Base-by-base conservation (phyloP, 2,329 filamentous ascomycete species). In the Colletotrichum trifolii region DNA sequence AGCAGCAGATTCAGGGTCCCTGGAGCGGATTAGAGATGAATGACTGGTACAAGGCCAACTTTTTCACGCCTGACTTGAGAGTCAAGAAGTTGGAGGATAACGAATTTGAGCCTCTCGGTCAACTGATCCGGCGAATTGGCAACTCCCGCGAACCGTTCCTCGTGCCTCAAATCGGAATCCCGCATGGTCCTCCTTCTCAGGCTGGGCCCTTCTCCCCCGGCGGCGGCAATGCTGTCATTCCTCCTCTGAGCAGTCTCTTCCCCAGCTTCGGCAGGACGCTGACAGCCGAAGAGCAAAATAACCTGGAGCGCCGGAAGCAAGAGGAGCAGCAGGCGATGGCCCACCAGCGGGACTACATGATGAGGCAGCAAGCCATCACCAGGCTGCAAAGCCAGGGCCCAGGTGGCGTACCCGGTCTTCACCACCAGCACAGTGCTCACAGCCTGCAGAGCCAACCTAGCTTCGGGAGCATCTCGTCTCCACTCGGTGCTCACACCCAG, bases 11-110 rank as follows among this genome's bases (percentile, higher is more conserved):
- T 6, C 96, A 99, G 75, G 96, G 96, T 0, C 96, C 96, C 0
- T 99, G 96, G 79, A 97, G 94, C 43, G 96, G 96, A 1, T 82
- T 99, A 54, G 96, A 99, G 78, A 99, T 99, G 96, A 96, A 99
- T 71, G 96, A 99, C 72, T 99, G 96, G 96, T 99, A 98, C 80
- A 98, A 98, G 77, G 95, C 94, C 42, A 94, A 95, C 49, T 99
- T 98, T 81, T 99, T 99, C 79, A 97, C 93, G 0, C 90, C 95
- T 0, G 95, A 99, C 71, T 84, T 99, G 17, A 88, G 96, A 47
- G 96, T 99, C 38, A 97, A 96, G 81, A 97, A 97, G 76, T 84
- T 95, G 6, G 96, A 99, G 75, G 96, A 99, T 73, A 83, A 85
- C 0, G 95, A 99, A 54, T 99, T 97, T 72, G 96, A 99, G 77